These are phyloP conservation scores for Glomus cerebriforme DNA, from an alignment of 192 early-diverging fungal species.

Conservation along the genomic window DNA sequence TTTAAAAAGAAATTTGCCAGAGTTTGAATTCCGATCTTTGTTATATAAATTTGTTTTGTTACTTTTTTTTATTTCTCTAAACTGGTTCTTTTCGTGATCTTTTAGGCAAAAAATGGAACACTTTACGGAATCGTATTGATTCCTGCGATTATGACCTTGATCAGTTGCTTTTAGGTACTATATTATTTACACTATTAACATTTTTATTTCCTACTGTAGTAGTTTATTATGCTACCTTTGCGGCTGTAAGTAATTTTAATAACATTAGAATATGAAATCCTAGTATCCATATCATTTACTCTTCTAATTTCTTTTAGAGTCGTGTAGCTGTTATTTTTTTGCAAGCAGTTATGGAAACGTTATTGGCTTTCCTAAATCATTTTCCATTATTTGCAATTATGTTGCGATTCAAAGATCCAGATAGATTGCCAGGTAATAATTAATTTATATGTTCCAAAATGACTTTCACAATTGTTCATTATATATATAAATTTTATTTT, in stretches of 20 bases:
- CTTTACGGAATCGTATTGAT: slow-evolving; percentile 89
- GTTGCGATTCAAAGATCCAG: slow-evolving; percentile 84
- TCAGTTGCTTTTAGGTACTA: slow-evolving; percentile 92
- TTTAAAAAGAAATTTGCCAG: no score
- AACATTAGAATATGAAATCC: not conserved
- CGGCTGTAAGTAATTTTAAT: slow-evolving; percentile 55
- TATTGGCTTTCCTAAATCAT: slow-evolving; percentile 91
- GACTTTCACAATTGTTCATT: not conserved
- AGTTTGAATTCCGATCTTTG: no score
- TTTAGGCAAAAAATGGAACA: slow-evolving; percentile 80
- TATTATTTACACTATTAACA: slow-evolving; percentile 87
- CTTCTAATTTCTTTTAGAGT: slow-evolving; percentile 46
- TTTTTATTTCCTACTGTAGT: slow-evolving; percentile 96
- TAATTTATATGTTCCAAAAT: slow-evolving; percentile 10
- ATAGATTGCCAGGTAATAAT: slow-evolving; percentile 77
- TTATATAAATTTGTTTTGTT: not conserved
- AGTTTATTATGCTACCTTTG: slow-evolving; percentile 92
- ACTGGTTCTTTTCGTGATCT: no score
- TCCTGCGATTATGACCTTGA: slow-evolving; percentile 92
- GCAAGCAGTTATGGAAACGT: slow-evolving; percentile 81
- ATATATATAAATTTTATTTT: not conserved
- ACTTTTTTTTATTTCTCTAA: not conserved
- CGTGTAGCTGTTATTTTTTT: slow-evolving; percentile 79
- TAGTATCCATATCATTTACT: no score
- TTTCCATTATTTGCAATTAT: slow-evolving; percentile 96